phyloP scores from a whole-genome alignment of 2,329 filamentous ascomycete species.

The Ilyonectria robusta region DNA sequence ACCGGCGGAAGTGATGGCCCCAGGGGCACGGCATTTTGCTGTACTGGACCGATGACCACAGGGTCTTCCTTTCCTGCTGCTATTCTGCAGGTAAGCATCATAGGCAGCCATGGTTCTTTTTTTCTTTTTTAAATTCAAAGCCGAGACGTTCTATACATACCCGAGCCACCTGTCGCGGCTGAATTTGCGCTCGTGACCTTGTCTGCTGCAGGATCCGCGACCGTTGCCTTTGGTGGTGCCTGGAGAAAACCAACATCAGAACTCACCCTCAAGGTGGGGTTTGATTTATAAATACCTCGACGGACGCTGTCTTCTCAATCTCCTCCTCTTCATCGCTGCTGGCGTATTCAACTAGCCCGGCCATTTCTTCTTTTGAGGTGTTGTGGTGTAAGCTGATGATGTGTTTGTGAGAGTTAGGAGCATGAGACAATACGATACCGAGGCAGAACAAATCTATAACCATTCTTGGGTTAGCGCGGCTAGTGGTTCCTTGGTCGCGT shows the following conservation, averaged over 20 bases:
- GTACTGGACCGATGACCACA: conserved; percentile 48
- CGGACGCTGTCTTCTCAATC: conserved; percentile 15
- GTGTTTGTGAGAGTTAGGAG: conserved; percentile 17
- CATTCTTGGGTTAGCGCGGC: conserved; percentile 39
- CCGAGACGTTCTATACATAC: conserved; percentile 4
- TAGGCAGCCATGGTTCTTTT: background rate
- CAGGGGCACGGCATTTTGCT: conserved; percentile 51
- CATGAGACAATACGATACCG: conserved; percentile 24
- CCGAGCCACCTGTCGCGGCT: background rate
- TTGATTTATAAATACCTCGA: conserved; percentile 29
- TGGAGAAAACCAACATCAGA: conserved; percentile 14
- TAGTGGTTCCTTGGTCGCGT: conserved; percentile 3
- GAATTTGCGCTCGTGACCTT: conserved; percentile 1
- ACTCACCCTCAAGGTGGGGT: background rate
- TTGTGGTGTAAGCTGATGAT: conserved; percentile 19
- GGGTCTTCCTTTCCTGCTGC: conserved; percentile 25
- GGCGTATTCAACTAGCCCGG: conserved; percentile 64
- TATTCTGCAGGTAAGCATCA: conserved; percentile 21
- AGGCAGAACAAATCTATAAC: conserved; percentile 33
- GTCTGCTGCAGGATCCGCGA: background rate
- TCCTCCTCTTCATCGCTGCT: conserved; percentile 64
- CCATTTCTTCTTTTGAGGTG: conserved; percentile 50
- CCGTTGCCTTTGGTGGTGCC: background rate
- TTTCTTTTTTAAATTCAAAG: background rate
- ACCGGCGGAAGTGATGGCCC: conserved; percentile 57